Base-by-base conservation (phyloP, 495 filamentous ascomycete species). In the Hyphodiscus hymeniophilus region DNA sequence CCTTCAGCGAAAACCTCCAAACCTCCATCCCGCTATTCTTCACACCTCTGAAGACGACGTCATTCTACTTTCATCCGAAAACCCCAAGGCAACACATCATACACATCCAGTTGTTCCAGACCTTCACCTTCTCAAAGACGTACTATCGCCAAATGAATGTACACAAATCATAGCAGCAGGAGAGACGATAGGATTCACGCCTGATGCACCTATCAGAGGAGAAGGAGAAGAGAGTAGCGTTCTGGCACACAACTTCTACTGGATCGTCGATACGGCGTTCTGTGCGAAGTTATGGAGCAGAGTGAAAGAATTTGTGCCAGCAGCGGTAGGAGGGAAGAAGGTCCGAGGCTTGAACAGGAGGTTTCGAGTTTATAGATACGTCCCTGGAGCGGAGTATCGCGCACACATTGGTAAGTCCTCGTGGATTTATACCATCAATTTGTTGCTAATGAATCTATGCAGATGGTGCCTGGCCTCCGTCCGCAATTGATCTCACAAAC, bases 221-320 rank as follows among this genome's bases (percentile, higher is more conserved):
- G 66, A 69, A 45, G 67, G 66, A 24, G 56, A 63, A 33, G 65
- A 70, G 28, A 58, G 56, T 32, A 69, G 65, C 51, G 59, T 73
- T 34, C 57, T 74, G 0, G 71, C 71, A 1, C 71, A 74, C 53
- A 74, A 74, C 50, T 70, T 74, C 41, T 74, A 74, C 59, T 74
- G 71, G 69, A 59, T 74, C 21, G 60, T 70, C 20, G 71, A 74
- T 45, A 38, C 55, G 13, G 45, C 52, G 0, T 73, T 74, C 47
- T 56, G 63, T 47, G 55, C 66, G 18, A 64, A 47, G 13, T 60
- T 74, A 5, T 74, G 70, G 68, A 46, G 49, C 7, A 62, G 71
- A 12, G 63, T 74, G 6, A 28, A 62, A 7, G 52, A 55, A 8
- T 66, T 65, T 28, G 60, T 73, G 1, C 70, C 70, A 0, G 31